Conservation (phyloP, 2,329 filamentous ascomycete genomes). For the Xylaria arbuscula region DNA sequence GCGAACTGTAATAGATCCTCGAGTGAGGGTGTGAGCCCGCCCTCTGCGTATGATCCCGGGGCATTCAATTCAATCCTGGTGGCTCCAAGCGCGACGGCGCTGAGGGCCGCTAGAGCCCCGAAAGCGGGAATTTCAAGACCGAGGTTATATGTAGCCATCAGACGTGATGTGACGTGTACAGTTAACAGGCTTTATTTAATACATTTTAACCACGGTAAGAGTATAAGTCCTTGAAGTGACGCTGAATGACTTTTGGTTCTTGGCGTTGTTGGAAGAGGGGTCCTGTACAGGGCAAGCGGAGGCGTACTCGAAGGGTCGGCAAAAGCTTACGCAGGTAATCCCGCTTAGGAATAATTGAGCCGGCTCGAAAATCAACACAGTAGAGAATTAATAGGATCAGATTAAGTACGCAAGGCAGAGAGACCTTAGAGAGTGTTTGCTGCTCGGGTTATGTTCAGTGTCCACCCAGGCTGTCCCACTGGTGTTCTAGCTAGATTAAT, state of each 20-base stretch:
- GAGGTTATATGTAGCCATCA: constrained; percentile 17
- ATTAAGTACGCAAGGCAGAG: no score
- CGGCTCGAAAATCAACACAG: not conserved
- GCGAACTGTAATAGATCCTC: constrained; percentile 53
- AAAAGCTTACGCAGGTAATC: no score
- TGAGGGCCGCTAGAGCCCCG: constrained; percentile 54
- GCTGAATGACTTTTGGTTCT: no score
- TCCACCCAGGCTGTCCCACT: no score
- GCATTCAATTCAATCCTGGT: constrained; percentile 66
- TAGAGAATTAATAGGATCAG: no score
- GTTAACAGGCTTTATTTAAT: not conserved
- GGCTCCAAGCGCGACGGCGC: constrained; percentile 58
- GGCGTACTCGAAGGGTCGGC: no score
- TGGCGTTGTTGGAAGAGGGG: no score
- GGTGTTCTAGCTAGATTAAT: no score
- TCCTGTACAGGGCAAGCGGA: no score
- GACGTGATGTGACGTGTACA: not conserved
- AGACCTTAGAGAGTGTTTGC: no score
- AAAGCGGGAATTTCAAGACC: constrained; percentile 67
- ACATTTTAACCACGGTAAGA: not conserved
- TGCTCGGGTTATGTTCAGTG: not conserved
- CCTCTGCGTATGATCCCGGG: constrained; percentile 60
- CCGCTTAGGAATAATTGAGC: not conserved
- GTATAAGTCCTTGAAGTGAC: not conserved
- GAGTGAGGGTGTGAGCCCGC: constrained; percentile 63